Conservation (phyloP, 2,329 filamentous ascomycete genomes). For the Nemania diffusa region DNA sequence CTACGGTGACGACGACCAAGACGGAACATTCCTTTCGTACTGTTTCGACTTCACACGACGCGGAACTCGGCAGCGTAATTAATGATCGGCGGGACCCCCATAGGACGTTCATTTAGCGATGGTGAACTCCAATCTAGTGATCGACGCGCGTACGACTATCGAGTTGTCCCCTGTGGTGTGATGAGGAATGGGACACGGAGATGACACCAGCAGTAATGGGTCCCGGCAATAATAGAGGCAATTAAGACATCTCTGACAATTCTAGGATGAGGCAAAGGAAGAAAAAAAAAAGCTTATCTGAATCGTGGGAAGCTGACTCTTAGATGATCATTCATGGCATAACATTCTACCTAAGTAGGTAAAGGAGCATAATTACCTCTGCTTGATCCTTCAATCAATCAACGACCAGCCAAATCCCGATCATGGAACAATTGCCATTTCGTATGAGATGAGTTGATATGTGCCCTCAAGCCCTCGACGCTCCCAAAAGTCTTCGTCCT, state of each 20-base stretch:
- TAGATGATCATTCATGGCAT: slow-evolving; percentile 2
- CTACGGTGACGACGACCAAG: slow-evolving; percentile 15
- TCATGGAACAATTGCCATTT: slow-evolving; percentile 59
- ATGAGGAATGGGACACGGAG: slow-evolving; percentile 2
- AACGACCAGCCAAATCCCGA: slow-evolving; percentile 45
- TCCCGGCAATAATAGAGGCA: slow-evolving; percentile 7
- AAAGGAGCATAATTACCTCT: slow-evolving; percentile 21
- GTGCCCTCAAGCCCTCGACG: slow-evolving; percentile 47
- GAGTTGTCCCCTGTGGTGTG: neutral
- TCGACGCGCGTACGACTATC: neutral
- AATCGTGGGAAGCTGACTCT: neutral
- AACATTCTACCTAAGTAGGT: slow-evolving; percentile 10
- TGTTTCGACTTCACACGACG: neutral
- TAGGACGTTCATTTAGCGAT: slow-evolving; percentile 5
- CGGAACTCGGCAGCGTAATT: neutral
- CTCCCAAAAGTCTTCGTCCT: slow-evolving; percentile 50
- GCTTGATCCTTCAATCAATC: neutral
- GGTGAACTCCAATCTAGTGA: neutral
- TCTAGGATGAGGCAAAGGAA: neutral
- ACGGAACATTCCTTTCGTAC: neutral
- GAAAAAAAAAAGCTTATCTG: neutral
- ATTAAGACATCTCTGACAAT: neutral
- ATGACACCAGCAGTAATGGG: slow-evolving; percentile 9
- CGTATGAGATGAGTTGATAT: slow-evolving; percentile 53
- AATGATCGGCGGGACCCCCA: neutral